Conservation (phyloP, 306 rosid genomes). For the Gleditsia sinensis region DNA sequence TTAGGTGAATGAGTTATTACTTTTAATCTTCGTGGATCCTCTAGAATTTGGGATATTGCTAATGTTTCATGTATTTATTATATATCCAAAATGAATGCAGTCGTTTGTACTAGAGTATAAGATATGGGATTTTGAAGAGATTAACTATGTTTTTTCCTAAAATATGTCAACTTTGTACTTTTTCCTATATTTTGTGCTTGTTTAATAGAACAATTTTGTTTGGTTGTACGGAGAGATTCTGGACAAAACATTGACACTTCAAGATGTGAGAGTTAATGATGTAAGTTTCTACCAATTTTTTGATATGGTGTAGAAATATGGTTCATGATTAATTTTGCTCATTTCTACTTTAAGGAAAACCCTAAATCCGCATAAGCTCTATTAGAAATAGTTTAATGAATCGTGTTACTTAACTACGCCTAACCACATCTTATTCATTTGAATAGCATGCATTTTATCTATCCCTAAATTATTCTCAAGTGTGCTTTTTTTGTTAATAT, state of each 20-base stretch:
- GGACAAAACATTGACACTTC: slow-evolving; percentile 70
- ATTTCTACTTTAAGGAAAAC: slow-evolving; percentile 14
- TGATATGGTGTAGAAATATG: neutral
- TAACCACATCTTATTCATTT: slow-evolving; percentile 20
- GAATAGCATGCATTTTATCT: slow-evolving; percentile 2
- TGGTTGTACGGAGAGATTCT: slow-evolving; percentile 76
- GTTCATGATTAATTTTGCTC: slow-evolving; percentile 21
- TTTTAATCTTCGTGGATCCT: slow-evolving; percentile 3
- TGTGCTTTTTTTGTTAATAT: slow-evolving; percentile 1
- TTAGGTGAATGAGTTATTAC: slow-evolving; percentile 57
- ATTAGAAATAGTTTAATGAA: too few relatives aligned
- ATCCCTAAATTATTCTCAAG: neutral
- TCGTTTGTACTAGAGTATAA: slow-evolving; percentile 73
- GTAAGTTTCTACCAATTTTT: slow-evolving; percentile 52
- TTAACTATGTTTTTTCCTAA: slow-evolving; percentile 73
- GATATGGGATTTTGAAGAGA: slow-evolving; percentile 73
- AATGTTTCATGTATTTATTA: slow-evolving; percentile 37
- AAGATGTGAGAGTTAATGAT: slow-evolving; percentile 71
- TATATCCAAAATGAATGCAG: slow-evolving; percentile 82
- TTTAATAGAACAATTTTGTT: slow-evolving; percentile 32
- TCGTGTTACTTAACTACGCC: too few relatives aligned
- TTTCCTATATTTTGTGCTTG: slow-evolving; percentile 16
- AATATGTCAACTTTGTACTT: slow-evolving; percentile 32
- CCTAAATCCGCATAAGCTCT: slow-evolving; percentile 4
- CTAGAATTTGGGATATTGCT: slow-evolving; percentile 6